Evolutionary conservation across 805 yeast genomes (phyloP), one percentile per base, ranked within the genome.

Genomic region (Brettanomyces sp.): DNA sequence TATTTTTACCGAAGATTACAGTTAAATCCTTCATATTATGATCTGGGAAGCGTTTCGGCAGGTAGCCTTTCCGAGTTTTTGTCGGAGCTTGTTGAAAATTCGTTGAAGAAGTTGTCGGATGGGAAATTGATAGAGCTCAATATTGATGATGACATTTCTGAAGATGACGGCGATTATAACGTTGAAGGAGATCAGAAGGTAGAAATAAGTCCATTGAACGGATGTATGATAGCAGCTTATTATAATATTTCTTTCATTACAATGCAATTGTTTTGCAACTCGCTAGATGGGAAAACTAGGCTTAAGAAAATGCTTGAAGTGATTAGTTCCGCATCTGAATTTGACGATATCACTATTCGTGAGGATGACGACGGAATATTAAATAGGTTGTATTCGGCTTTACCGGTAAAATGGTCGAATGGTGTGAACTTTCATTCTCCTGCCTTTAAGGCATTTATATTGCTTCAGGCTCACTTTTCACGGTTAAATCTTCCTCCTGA

Each of bases 21-120:
- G 46, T 72, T 76, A 34, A 93, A 93, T 59, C 97, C 99, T 3
- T 79, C 93, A 48, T 93, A 76, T 59, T 93, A 93, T 58, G 96
- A 89, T n/a, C 74, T 87, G 6, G 69, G 68, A 37, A 85, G 82
- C 49, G 68, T 73, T 3, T 66, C 85, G 1, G 78, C 78, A 39
- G 63, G 73, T 30, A 95, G 95, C 0, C 61, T 91, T 5, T 87
- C 95, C 1, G 90, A 84, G 45, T 87, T 73, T 60, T 65, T 93
- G 38, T 89, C 97, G 0, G 96, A 89, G 41, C 58, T 88, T 11
- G 83, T 91, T 11, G 98, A 93, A 57, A 67, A 65, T 5, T 70
- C 86, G 0, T 56, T 91, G 50, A 71, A 70, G 32, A 95, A 86
- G 21, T 67, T 93, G 39, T 62, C 58, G 3, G 77, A 77, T 1